Evolutionary conservation across 2,329 filamentous ascomycete genomes (phyloP).

Genomic region (Rhynchosporium graminicola): DNA sequence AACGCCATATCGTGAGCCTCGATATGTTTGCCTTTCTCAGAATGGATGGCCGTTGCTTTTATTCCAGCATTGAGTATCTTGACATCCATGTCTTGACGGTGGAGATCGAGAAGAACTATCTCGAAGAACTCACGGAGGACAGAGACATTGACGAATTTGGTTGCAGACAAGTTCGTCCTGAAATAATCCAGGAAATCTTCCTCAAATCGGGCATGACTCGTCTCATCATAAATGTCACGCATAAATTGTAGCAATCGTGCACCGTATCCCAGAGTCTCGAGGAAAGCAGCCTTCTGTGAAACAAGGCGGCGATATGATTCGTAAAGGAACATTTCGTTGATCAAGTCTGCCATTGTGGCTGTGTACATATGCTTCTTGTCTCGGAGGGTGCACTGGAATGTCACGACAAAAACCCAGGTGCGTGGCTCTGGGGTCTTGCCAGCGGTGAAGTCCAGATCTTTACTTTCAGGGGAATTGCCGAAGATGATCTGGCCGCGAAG

Average conservation of each 20-base stretch:
- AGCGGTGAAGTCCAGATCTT: slow-evolving; percentile 35
- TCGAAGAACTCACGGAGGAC: slow-evolving; percentile 33
- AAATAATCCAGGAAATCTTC: slow-evolving; percentile 44
- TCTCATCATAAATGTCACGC: slow-evolving; percentile 43
- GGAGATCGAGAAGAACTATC: slow-evolving; percentile 31
- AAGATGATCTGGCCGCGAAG: slow-evolving; percentile 53
- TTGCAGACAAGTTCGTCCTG: slow-evolving; percentile 32
- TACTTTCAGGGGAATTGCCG: slow-evolving; percentile 40
- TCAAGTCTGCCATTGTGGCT: slow-evolving; percentile 47
- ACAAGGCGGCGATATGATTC: slow-evolving; percentile 43
- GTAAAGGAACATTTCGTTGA: slow-evolving; percentile 47
- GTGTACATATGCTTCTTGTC: slow-evolving; percentile 42
- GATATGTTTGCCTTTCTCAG: slow-evolving; percentile 44
- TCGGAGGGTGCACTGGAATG: slow-evolving; percentile 47
- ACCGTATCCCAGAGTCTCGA: slow-evolving; percentile 41
- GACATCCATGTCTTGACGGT: slow-evolving; percentile 41
- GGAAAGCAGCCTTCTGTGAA: slow-evolving; percentile 45
- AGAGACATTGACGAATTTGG: slow-evolving; percentile 39
- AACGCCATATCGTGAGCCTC: slow-evolving; percentile 48
- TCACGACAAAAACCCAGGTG: slow-evolving; percentile 48
- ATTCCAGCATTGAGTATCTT: slow-evolving; percentile 44
- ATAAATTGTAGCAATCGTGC: slow-evolving; percentile 37
- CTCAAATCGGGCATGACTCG: slow-evolving; percentile 41
- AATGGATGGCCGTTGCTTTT: slow-evolving; percentile 39
- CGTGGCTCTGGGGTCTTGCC: slow-evolving; percentile 39